These are phyloP conservation scores for Tolypocladium cylindrosporum DNA, from an alignment of 2,329 filamentous ascomycete genomes.

Conservation along the genomic window DNA sequence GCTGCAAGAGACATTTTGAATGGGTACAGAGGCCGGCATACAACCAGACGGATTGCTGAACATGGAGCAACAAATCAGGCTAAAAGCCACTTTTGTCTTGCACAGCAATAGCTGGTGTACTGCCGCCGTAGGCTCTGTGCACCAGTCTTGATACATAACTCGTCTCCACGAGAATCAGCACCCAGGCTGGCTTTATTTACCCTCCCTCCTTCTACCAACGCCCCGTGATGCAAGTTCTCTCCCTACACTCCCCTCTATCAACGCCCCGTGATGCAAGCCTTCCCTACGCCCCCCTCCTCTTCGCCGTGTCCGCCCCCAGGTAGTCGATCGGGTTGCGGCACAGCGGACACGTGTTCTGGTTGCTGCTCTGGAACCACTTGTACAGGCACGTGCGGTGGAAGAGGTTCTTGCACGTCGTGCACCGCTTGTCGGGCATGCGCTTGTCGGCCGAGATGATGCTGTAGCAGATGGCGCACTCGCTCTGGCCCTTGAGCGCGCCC, in stretches of 20 bases:
- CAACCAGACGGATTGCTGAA: not conserved
- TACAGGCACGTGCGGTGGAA: constrained; percentile 88
- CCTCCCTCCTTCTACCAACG: not conserved
- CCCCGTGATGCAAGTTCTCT: not conserved
- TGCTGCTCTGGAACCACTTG: constrained; percentile 95
- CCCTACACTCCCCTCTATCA: constrained; percentile 6
- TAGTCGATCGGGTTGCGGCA: constrained; percentile 81
- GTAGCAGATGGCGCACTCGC: constrained; percentile 95
- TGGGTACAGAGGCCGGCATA: not conserved
- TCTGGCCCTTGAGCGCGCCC: constrained; percentile 83
- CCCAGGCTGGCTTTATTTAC: not conserved
- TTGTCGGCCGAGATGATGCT: constrained; percentile 83
- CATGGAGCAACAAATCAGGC: not conserved
- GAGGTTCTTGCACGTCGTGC: constrained; percentile 83
- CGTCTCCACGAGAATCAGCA: not conserved
- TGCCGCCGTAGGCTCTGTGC: not conserved
- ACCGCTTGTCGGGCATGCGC: constrained; percentile 84
- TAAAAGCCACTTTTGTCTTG: not conserved
- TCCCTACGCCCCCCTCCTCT: constrained; percentile 18
- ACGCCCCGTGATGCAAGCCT: not conserved
- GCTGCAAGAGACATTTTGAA: not conserved
- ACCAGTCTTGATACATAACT: not conserved
- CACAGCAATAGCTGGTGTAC: not conserved
- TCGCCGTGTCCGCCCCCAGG: constrained; percentile 28
- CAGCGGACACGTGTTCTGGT: constrained; percentile 82